These are phyloP conservation scores for Colletotrichum musae DNA, from an alignment of 2,329 filamentous ascomycete species.

Conservation along the genomic window DNA sequence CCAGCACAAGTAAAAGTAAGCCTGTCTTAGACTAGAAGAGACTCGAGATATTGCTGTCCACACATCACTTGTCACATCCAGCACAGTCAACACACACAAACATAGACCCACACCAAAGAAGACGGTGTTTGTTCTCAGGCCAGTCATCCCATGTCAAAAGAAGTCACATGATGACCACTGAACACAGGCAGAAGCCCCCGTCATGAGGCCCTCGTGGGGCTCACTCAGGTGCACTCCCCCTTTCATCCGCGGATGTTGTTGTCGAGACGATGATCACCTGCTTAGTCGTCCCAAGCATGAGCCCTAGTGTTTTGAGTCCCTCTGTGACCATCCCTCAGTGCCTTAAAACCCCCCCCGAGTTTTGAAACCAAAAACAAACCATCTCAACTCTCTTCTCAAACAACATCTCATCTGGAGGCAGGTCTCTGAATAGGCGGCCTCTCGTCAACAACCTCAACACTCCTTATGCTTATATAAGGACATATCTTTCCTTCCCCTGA, in stretches of 20 bases:
- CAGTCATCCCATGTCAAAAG: conserved; percentile 12
- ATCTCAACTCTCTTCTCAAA: too few relatives aligned
- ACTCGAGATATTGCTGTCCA: too few relatives aligned
- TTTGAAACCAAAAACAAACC: too few relatives aligned
- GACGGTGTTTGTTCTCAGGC: not conserved
- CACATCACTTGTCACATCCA: not conserved
- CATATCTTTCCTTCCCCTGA: too few relatives aligned
- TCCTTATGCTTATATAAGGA: too few relatives aligned
- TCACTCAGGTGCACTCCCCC: not conserved
- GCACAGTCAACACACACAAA: not conserved
- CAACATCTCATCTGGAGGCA: not conserved
- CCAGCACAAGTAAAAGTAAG: too few relatives aligned
- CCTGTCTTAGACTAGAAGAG: too few relatives aligned
- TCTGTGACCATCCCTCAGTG: too few relatives aligned
- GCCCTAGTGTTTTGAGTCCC: not conserved
- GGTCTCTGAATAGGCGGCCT: not conserved
- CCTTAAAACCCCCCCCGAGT: too few relatives aligned
- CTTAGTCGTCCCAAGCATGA: conserved; percentile 8
- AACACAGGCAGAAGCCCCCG: not conserved
- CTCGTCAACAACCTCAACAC: not conserved
- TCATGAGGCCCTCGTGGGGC: conserved; percentile 2
- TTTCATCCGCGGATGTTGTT: not conserved
- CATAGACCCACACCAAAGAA: not conserved
- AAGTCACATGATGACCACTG: conserved; percentile 2
- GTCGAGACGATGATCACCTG: not conserved